Evolutionary conservation across 1,284 basidiomycete genomes (phyloP), one percentile per base, ranked within the genome.

Genomic region (Cryptococcus sp.): DNA sequence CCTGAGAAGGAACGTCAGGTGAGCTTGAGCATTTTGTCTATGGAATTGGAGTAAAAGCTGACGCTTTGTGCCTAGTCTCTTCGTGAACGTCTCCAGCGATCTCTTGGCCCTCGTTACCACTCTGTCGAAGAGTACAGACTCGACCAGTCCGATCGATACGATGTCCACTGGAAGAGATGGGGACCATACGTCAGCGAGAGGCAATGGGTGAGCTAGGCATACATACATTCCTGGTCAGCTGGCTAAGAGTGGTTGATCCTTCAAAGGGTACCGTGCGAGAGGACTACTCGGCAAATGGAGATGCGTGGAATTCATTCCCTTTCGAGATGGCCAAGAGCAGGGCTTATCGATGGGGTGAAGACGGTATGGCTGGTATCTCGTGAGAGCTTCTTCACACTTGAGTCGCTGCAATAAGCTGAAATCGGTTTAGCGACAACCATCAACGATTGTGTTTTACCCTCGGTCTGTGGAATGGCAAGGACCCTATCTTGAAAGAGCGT

Each of bases 301-400:
- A 99, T 75, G 94, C 95, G 8, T 99, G 95, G 95, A 89, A 87
- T 66, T 92, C 95, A 74, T 99, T 99, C 78, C 93, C 93, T 43
- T 96, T 98, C 77, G 91, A 93, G 62, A 91, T 94, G 67, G 89
- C 95, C 3, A 86, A 93, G 63, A 95, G 91, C 62, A 87, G 95
- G 59, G 91, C 93, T 50, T 99, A 96, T 80, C 85, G 95, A 71
- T 99, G 95, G 95, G 95, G 95, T 52, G 95, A 99, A 77, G 95
- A 99, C 72, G 95, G 95, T 57, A 87, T 99, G 56, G 95, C 89
- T 29, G 95, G 95, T 58, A 88, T 98, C 69, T 94, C 89, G 73
- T 77, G 54, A 64, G 75, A 70, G n/a, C 6, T 23, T 39, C 46
- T 23, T 13, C 29, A 5, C 20, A 5, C 2, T 39, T 29, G 39